A percentile compares a stretch with the other conserved stretches of the same genome.
Conservation (phyloP, 2,329 filamentous ascomycete genomes). For the Pseudofabraea citricarpa region DNA sequence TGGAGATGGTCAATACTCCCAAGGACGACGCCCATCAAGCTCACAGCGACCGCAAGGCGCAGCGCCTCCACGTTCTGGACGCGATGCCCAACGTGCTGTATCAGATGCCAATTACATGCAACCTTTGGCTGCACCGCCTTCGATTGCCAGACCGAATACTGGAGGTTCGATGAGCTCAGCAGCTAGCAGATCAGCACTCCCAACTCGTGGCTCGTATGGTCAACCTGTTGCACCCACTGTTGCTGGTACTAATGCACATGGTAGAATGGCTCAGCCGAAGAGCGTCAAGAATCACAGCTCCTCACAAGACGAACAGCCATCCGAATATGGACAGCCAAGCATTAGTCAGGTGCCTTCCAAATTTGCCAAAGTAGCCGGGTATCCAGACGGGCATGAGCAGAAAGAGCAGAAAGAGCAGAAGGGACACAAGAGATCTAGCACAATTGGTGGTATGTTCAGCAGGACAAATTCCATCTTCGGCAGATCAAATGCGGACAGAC, state of each 20-base stretch:
- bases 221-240: conserved; percentile 84
- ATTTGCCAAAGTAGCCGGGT: conserved; percentile 53
- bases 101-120: conserved; percentile 52
- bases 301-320: conserved; percentile 55
- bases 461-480: conserved; percentile 79
- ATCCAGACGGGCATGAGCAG: conserved; percentile 52
- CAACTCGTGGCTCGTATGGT: conserved; percentile 77
- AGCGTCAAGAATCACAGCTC: conserved; percentile 65
- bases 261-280: conserved; percentile 77
- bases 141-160: conserved; percentile 64
- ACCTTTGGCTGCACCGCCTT: conserved; percentile 39
- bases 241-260: conserved; percentile 83
- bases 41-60: conserved; percentile 33
- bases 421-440: conserved; percentile 64
- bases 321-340: conserved; percentile 56
- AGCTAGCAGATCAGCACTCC: conserved; percentile 49
- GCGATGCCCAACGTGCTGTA: conserved; percentile 46
- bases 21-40: conserved; percentile 26
- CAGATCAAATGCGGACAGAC: conserved; percentile 42
- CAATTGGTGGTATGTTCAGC: conserved; percentile 78
- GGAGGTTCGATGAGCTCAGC: conserved; percentile 73
- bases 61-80: conserved; percentile 40
- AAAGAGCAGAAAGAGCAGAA: conserved; percentile 38
- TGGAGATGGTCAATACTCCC: conserved; percentile 45
- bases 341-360: conserved; percentile 50